Base-by-base conservation (phyloP, 2,329 filamentous ascomycete genomes). In the Cordyceps militaris region DNA sequence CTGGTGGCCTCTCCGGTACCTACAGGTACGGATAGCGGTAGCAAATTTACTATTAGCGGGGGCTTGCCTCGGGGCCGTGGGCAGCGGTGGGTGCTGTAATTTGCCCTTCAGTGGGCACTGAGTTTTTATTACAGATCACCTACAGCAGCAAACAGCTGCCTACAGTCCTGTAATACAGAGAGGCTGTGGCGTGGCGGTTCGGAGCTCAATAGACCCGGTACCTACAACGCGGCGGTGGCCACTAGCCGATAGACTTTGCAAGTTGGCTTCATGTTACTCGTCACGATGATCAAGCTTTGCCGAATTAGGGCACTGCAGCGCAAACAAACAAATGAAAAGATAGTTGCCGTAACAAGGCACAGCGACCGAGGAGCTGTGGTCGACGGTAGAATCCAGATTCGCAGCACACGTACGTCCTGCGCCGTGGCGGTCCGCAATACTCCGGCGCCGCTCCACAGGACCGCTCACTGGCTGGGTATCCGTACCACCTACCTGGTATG, bases 371-470 rank as follows among this genome's bases (percentile, higher is more conserved):
- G 19, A 36, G 40, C 23, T 40, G 34, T 24, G 32, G 44, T 44
- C 47, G 46, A 56, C 43, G 32, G 43, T 16, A 47, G 34, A 55
- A 40, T 36, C n/a, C n/a, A 4, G n/a, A 38, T 38, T 38, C 34
- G 6, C 34, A 38, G 16, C n/a, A 38, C 14, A 5, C 30, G 30
- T 38, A 38, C 11, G 34, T 21, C 38, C 38, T 42, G 34, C 34
- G 38, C 14, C 10, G 21, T 34, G 14, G 26, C 28, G 51, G 51
- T 53, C 52, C 52, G 52, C 52, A 55, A 38, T 55, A 32, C 52
- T 55, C 53, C 53, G 43, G 44, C 34, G 43, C 26, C 19, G 48
- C 54, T 49, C 53, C 51, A 54, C 51, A 14, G n/a, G 34, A 42
- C 13, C 24, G 44, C 38, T 11, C 38, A 24, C 48, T 21, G 21